phyloP scores from a whole-genome alignment of 495 filamentous ascomycete species.

The Apiosordaria backusii region DNA sequence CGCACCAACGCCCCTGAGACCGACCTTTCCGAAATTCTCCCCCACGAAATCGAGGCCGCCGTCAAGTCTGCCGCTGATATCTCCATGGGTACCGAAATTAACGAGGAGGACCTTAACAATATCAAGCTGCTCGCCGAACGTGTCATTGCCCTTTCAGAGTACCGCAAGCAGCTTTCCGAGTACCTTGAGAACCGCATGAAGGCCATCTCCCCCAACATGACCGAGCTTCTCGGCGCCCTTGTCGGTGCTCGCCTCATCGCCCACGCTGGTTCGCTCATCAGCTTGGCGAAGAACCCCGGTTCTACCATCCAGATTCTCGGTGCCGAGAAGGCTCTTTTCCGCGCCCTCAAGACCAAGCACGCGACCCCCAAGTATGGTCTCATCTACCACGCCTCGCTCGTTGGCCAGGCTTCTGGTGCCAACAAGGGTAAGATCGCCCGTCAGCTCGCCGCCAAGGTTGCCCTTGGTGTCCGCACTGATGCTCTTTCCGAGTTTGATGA shows the following conservation, averaged over 20 bases:
- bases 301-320: slow-evolving; percentile 96
- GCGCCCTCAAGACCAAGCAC: slow-evolving; percentile 98
- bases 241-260: slow-evolving; percentile 95
- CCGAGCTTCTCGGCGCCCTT: slow-evolving; percentile 86
- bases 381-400: slow-evolving; percentile 95
- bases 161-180: slow-evolving; percentile 78
- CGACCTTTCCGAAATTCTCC: slow-evolving; percentile 88
- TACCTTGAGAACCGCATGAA: slow-evolving; percentile 94
- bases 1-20: slow-evolving; percentile 66
- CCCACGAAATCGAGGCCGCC: slow-evolving; percentile 89
- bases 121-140: slow-evolving; percentile 88
- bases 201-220: slow-evolving; percentile 94
- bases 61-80: slow-evolving; percentile 94
- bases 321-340: slow-evolving; percentile 97
- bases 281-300: slow-evolving; percentile 92
- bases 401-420: slow-evolving; percentile 92
- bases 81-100: slow-evolving; percentile 98
- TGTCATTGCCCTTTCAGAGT: slow-evolving; percentile 85
- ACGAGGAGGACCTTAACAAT: slow-evolving; percentile 80
- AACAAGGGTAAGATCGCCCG: slow-evolving; percentile 99
- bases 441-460: slow-evolving; percentile 89
- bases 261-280: slow-evolving; percentile 92
- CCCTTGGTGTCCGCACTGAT: slow-evolving; percentile 89
- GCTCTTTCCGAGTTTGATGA: slow-evolving; percentile 76
- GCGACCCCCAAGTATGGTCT: slow-evolving; percentile 99